These are phyloP conservation scores for Populus hybrid DNA, from an alignment of 441 rosid species.

Conservation along the genomic window DNA sequence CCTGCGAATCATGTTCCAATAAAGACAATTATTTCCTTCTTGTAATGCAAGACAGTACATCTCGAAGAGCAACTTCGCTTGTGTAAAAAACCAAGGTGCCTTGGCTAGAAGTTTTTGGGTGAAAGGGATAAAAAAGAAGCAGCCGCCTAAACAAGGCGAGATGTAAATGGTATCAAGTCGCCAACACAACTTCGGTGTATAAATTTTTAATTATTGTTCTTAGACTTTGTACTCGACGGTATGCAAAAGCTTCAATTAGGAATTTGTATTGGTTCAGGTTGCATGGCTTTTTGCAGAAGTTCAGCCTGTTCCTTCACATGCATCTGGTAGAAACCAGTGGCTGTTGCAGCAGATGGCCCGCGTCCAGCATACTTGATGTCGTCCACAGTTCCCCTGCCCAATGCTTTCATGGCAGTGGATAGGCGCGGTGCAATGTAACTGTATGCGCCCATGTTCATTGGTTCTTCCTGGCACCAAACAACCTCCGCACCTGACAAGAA, in stretches of 20 bases:
- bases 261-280: slow-evolving; percentile 49
- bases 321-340: slow-evolving; percentile 76
- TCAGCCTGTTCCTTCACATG: slow-evolving; percentile 78
- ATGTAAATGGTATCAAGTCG: neutral
- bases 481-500: slow-evolving; percentile 73
- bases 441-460: slow-evolving; percentile 95
- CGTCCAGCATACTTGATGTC: slow-evolving; percentile 87
- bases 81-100: neutral
- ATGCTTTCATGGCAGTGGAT: slow-evolving; percentile 57
- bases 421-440: slow-evolving; percentile 70
- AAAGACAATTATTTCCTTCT: neutral
- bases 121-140: neutral
- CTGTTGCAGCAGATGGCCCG: slow-evolving; percentile 89
- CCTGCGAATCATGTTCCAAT: neutral
- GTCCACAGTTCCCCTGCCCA: slow-evolving; percentile 60
- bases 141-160: neutral
- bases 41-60: neutral
- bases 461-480: slow-evolving; percentile 99
- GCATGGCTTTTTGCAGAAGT: slow-evolving; percentile 70
- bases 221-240: neutral
- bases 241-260: slow-evolving; percentile 22
- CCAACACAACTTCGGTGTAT: neutral
- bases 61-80: neutral
- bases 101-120: too few species aligned
- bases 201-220: slow-evolving; percentile 1